Evolutionary conservation across 371 early-diverging fungal genomes (phyloP).

Genomic region (Mucor indicus): DNA sequence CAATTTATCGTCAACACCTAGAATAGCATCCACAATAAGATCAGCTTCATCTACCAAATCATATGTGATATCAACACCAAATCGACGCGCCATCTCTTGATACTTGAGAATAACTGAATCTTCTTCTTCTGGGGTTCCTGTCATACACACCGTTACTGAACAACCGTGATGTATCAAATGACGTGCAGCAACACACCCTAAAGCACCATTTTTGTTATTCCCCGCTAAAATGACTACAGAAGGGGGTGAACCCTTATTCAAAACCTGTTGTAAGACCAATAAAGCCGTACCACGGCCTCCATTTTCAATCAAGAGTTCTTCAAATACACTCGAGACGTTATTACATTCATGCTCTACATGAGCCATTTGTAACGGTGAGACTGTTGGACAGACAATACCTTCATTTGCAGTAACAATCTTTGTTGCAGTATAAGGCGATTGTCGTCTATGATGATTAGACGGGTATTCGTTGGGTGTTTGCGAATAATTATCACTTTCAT

Average conservation of each 20-base stretch:
- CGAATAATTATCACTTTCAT: constrained; percentile 41
- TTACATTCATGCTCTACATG: constrained; percentile 63
- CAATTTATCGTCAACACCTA: constrained; percentile 62
- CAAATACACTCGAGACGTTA: constrained; percentile 1
- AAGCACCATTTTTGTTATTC: constrained; percentile 64
- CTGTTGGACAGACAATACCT: constrained; percentile 40
- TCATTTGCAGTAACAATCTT: constrained; percentile 9
- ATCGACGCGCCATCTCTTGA: constrained; percentile 36
- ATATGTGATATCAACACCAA: constrained; percentile 32
- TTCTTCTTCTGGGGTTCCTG: constrained; percentile 38
- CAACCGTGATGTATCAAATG: constrained; percentile 76
- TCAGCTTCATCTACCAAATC: constrained; percentile 29
- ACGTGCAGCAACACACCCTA: constrained; percentile 66
- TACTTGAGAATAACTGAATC: constrained; percentile 43
- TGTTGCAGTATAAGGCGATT: too few species aligned
- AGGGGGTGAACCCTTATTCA: constrained; percentile 65
- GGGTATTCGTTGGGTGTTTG: constrained; percentile 21
- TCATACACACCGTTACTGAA: constrained; percentile 59
- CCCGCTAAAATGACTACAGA: constrained; percentile 69
- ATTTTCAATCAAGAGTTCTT: constrained; percentile 51
- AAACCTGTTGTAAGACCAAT: constrained; percentile 62
- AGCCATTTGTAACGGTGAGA: constrained; percentile 63
- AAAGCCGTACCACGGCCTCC: constrained; percentile 74
- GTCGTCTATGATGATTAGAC: too few species aligned
- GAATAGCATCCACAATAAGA: constrained; percentile 73